phyloP scores from a whole-genome alignment of 257 asterid species.

The Jacaranda mimosifolia region DNA sequence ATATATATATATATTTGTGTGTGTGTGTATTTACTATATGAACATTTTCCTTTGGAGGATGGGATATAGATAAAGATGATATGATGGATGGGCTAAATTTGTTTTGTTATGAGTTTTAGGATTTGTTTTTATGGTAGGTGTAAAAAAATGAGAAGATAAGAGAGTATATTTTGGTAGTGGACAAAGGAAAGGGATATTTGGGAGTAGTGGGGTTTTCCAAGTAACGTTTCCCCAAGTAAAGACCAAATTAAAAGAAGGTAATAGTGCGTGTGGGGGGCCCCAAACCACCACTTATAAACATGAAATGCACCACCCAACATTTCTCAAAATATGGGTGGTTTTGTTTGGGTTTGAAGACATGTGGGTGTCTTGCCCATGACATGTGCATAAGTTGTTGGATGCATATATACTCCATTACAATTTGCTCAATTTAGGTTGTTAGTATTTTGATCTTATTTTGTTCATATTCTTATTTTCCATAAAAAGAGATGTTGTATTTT shows the following conservation, averaged over 20 bases:
- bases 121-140: slow-evolving; percentile 27
- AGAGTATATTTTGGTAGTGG: slow-evolving; percentile 47
- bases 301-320: slow-evolving; percentile 36
- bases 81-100: slow-evolving; percentile 49
- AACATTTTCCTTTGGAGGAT: slow-evolving; percentile 27
- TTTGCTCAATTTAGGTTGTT: not conserved
- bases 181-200: slow-evolving; percentile 59
- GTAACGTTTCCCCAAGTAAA: slow-evolving; percentile 51
- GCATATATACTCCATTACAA: slow-evolving; percentile 6
- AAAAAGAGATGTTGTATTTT: too few species aligned
- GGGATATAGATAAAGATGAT: slow-evolving; percentile 5
- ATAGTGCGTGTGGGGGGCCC: slow-evolving; percentile 53
- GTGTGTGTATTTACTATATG: too few species aligned
- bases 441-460: not conserved
- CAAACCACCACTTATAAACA: slow-evolving; percentile 21
- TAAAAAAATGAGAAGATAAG: not conserved
- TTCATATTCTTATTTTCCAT: too few species aligned
- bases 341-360: slow-evolving; percentile 40
- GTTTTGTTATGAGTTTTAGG: slow-evolving; percentile 45
- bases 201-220: slow-evolving; percentile 39
- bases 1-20: not conserved
- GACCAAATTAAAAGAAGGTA: slow-evolving; percentile 29
- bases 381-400: slow-evolving; percentile 24
- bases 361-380: slow-evolving; percentile 1
- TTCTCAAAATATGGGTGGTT: slow-evolving; percentile 49